phyloP scores from a whole-genome alignment of 352 stramenopile genomes.

The Plasmopara muralis region DNA sequence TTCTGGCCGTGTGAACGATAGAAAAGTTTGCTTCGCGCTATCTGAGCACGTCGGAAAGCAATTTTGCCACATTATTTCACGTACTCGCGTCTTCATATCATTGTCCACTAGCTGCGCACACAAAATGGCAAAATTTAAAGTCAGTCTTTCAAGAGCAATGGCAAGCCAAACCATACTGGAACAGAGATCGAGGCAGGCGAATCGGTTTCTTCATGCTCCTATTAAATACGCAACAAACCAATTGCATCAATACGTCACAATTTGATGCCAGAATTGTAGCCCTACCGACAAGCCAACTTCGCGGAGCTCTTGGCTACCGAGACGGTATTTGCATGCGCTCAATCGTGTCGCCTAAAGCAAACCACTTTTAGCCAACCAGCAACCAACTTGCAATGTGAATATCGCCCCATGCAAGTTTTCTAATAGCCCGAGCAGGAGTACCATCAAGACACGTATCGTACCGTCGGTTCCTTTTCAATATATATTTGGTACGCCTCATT shows the following conservation, averaged over 20 bases:
- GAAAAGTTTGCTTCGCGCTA: conserved; percentile 59
- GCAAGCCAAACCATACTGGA: conserved; percentile 10
- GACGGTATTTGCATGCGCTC: conserved; percentile 22
- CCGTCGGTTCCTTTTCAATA: conserved; percentile 70
- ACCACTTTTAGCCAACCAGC: conserved; percentile 13
- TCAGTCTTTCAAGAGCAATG: neutral
- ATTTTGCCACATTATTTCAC: conserved; percentile 71
- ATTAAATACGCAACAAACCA: conserved; percentile 3
- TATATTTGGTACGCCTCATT: conserved; percentile 76
- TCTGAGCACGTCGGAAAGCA: conserved; percentile 78
- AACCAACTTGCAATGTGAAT: neutral
- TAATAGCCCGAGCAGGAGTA: no score
- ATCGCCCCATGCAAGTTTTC: neutral
- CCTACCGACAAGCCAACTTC: conserved; percentile 33
- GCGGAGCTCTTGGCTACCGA: conserved; percentile 23
- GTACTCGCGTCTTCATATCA: conserved; percentile 40
- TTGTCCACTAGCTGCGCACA: conserved; percentile 27
- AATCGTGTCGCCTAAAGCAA: conserved; percentile 34
- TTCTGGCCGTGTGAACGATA: conserved; percentile 63
- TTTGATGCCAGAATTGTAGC: conserved; percentile 6
- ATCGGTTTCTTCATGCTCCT: conserved; percentile 15
- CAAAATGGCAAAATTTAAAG: neutral
- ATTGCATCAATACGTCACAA: neutral
- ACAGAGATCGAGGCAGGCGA: conserved; percentile 13
- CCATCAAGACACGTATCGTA: conserved; percentile 14